These are phyloP conservation scores for Ceratocystis huliohia DNA, from an alignment of 2,329 filamentous ascomycete species.

Conservation along the genomic window DNA sequence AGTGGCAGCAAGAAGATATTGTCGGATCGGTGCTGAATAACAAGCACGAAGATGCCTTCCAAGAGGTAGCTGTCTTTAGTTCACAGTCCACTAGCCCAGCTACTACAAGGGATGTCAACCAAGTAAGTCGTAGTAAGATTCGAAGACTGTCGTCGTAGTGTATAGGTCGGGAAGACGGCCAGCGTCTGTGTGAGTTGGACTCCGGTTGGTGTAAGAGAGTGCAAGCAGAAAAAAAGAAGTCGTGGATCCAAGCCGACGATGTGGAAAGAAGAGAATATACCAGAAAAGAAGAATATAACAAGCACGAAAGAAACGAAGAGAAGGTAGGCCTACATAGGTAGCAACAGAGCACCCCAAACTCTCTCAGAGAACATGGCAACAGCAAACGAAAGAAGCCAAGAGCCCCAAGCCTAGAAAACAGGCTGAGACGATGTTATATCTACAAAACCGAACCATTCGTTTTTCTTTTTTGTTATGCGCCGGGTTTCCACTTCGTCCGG, in stretches of 20 bases:
- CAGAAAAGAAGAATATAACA: not conserved
- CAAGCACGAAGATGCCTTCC: not conserved
- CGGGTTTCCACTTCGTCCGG: not conserved
- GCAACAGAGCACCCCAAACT: not conserved
- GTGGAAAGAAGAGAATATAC: conserved; percentile 5
- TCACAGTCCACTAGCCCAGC: conserved; percentile 9
- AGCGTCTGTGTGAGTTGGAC: conserved; percentile 1
- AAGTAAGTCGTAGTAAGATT: not conserved
- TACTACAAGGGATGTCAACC: not conserved
- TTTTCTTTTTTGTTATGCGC: not conserved
- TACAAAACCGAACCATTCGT: not conserved
- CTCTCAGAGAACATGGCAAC: not conserved
- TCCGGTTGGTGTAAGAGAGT: not conserved
- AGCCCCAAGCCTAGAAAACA: not conserved
- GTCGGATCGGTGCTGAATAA: not conserved
- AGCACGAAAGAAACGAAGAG: not conserved
- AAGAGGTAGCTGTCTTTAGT: not conserved
- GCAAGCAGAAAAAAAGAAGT: conserved; percentile 2
- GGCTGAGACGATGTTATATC: not conserved
- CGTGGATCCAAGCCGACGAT: conserved; percentile 10
- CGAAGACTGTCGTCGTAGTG: not conserved
- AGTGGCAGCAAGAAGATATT: not conserved
- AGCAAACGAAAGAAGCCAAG: too few relatives aligned
- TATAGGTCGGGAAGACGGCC: conserved; percentile 11
- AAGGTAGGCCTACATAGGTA: not conserved